phyloP scores from a whole-genome alignment of 495 filamentous ascomycete species.

The Thermothielavioides terrestris region DNA sequence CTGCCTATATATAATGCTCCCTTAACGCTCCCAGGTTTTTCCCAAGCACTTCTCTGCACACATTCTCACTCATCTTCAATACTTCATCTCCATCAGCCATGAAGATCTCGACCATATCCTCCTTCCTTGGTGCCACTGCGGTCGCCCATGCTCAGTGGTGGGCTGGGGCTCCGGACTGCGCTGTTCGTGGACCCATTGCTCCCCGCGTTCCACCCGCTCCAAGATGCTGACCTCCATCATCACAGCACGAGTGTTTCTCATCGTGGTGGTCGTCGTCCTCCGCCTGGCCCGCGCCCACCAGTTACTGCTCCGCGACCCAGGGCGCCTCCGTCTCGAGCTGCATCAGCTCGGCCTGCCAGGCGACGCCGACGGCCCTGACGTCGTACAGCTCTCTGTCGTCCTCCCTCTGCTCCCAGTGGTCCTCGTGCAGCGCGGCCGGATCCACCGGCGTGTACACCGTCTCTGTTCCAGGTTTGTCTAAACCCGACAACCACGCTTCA shows the following conservation, averaged over 20 bases:
- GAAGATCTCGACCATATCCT: slow-evolving; percentile 9
- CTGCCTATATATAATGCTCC: no score
- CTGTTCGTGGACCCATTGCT: slow-evolving; percentile 25
- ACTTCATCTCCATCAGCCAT: slow-evolving; percentile 2
- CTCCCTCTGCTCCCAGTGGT: slow-evolving; percentile 33
- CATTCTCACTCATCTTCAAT: background rate
- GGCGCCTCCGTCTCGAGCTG: slow-evolving; percentile 29
- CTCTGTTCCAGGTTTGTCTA: slow-evolving; percentile 18
- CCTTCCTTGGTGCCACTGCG: slow-evolving; percentile 12
- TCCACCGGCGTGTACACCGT: slow-evolving; percentile 35
- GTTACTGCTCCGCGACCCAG: slow-evolving; percentile 32
- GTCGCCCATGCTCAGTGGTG: slow-evolving; percentile 29
- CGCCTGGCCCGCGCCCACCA: slow-evolving; percentile 38
- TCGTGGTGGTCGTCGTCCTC: slow-evolving; percentile 28
- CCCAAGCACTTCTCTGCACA: background rate
- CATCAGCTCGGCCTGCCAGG: slow-evolving; percentile 31
- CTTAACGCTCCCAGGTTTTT: background rate
- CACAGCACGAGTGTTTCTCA: slow-evolving; percentile 36
- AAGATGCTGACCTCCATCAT: background rate
- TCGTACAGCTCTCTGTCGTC: slow-evolving; percentile 34
- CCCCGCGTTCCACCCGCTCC: background rate
- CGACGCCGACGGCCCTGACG: slow-evolving; percentile 30
- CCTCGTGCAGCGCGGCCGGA: slow-evolving; percentile 32
- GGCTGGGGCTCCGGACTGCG: slow-evolving; percentile 35
- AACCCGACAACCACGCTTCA: no score